Evolutionary conservation across 2,329 filamentous ascomycete genomes (phyloP), one percentile per base, ranked within the genome.

Genomic region (Penicillium sp.): DNA sequence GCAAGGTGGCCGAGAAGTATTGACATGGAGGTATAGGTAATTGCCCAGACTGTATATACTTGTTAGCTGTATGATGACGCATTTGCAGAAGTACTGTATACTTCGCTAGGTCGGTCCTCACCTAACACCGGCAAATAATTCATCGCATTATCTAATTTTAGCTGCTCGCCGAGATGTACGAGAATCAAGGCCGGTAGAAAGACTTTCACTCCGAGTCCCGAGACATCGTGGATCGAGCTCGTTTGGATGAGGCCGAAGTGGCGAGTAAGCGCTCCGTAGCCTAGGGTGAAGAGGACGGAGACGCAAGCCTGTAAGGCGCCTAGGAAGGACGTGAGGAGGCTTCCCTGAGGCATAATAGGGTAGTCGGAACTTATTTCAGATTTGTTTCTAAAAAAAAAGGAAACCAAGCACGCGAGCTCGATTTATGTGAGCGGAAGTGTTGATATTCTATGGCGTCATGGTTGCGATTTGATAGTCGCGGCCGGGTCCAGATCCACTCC

Each of bases 241-340:
- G 77, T 75, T 29, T 80, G 81, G 15, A 86, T 73, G 6, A 86
- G 75, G 35, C 80, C 77, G 62, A 81, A 82, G 67, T 85, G 81
- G 9, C 83, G 81, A 5, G 83, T 80, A 11, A 83, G 62, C 15
- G 84, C 82, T 44, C 85, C 85, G 62, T 82, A 85, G 55, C 73
- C 73, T 62, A 86, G 84, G 41, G 84, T 85, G 5, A 87, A 70
- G 2, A 86, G 73, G 0, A 86, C 84, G 2, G 83, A 82, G 23
- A 85, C 70, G 26, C 82, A 82, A 31, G 85, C 85, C 70, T 87
- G 84, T 7, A 86, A 71, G 6, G 84, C 84, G 30, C 83, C 83
- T 5, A 85, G 67, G 56, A 86, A 85, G n/a, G 58, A 56, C n/a
- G 38, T 45, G 5, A 46, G 21, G n/a, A 58, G 35, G 35, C 38